Evolutionary conservation across 495 filamentous ascomycete genomes (phyloP).

Genomic region (Beverwykella pulmonaria): DNA sequence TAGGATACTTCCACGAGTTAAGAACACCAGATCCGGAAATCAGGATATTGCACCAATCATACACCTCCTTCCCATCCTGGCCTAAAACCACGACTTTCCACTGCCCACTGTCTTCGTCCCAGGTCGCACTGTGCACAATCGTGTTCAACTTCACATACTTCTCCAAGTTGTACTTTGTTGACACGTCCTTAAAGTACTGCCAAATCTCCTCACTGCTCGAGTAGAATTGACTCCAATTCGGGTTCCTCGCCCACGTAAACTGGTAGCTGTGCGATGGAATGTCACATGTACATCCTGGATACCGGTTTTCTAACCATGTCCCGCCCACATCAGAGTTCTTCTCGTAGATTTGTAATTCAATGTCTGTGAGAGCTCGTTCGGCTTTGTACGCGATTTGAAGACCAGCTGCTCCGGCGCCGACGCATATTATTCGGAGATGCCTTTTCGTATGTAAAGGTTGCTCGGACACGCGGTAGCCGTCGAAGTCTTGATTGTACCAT

Average conservation of each 20-base stretch:
- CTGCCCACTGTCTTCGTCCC: conserved; percentile 16
- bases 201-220: conserved; percentile 25
- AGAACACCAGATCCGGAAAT: conserved; percentile 15
- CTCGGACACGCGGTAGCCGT: conserved; percentile 27
- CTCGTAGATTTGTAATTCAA: conserved; percentile 51
- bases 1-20: conserved; percentile 24
- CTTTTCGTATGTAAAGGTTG: conserved; percentile 20
- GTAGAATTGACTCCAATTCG: conserved; percentile 13
- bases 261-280: conserved; percentile 26
- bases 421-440: conserved; percentile 8
- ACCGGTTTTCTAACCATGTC: conserved; percentile 49
- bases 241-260: conserved; percentile 25
- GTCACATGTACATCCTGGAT: conserved; percentile 22
- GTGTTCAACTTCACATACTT: conserved; percentile 17
- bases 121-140: conserved; percentile 11
- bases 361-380: conserved; percentile 25
- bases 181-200: conserved; percentile 19
- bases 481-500: conserved; percentile 28
- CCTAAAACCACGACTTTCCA: conserved; percentile 20
- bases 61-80: conserved; percentile 15
- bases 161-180: conserved; percentile 14
- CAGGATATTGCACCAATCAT: conserved; percentile 21
- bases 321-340: conserved; percentile 49
- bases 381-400: conserved; percentile 20
- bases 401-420: conserved; percentile 23